Conservation (phyloP, 2,329 filamentous ascomycete species). For the Aureobasidium sp. region DNA sequence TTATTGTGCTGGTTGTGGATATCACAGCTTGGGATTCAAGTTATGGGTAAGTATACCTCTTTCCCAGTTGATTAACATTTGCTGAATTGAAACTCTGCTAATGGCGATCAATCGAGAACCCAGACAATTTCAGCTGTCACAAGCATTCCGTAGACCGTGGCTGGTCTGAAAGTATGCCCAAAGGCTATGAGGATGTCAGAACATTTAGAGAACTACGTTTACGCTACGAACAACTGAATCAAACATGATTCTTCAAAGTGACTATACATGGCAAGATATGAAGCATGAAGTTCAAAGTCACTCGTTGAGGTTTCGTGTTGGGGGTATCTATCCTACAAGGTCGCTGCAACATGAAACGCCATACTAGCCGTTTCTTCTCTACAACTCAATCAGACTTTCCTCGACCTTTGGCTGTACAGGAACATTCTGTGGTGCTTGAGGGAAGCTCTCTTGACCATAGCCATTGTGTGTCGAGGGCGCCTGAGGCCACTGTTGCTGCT, state of each 20-base stretch:
- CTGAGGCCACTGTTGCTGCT: slow-evolving; percentile 27
- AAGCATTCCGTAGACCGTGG: not conserved
- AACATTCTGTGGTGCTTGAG: slow-evolving; percentile 28
- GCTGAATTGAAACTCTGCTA: not conserved
- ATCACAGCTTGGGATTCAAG: not conserved
- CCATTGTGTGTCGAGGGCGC: slow-evolving; percentile 25
- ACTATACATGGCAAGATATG: too few species aligned
- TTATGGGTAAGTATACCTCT: not conserved
- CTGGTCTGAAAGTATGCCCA: not conserved
- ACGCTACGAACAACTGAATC: not conserved
- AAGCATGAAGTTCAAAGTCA: too few species aligned
- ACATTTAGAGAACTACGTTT: not conserved
- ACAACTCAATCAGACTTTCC: slow-evolving; percentile 32
- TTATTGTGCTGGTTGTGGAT: not conserved
- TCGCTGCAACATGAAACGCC: not conserved
- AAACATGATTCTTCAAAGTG: not conserved
- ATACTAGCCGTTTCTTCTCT: not conserved
- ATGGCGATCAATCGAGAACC: not conserved
- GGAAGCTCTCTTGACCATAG: slow-evolving; percentile 30
- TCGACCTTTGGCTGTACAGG: slow-evolving; percentile 23
- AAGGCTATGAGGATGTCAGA: not conserved
- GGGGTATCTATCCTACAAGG: slow-evolving; percentile 6
- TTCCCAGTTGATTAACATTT: not conserved
- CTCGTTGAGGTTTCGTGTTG: not conserved
- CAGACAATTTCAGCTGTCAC: not conserved